These are phyloP conservation scores for Suillus americanus DNA, from an alignment of 768 basidiomycete species.

Conservation along the genomic window DNA sequence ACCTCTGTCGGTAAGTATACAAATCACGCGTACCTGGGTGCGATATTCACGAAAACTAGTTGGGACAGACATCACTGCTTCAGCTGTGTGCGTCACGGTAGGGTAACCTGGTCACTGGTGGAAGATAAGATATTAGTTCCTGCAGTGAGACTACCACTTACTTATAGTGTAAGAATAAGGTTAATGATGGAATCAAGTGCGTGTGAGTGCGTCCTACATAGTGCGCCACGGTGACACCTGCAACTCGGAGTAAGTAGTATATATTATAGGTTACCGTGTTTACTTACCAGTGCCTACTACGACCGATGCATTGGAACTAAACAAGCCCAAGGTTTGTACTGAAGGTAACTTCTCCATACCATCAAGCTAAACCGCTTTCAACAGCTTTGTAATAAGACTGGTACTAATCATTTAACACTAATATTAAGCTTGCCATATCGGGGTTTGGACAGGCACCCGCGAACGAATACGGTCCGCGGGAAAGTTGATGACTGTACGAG, in stretches of 20 bases:
- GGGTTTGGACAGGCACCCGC: no score
- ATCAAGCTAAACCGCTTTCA: no score
- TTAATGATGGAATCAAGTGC: not conserved
- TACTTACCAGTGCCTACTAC: no score
- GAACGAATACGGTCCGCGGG: no score
- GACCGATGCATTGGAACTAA: no score
- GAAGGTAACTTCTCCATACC: no score
- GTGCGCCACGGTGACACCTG: not conserved
- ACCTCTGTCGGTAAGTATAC: not conserved
- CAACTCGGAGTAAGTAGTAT: not conserved
- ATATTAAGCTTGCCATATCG: no score
- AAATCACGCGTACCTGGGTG: slow-evolving; percentile 10
- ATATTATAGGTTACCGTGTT: no score
- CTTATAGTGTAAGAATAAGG: not conserved
- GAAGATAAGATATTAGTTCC: not conserved
- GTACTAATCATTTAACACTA: no score
- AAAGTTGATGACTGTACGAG: no score
- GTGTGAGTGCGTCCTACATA: not conserved
- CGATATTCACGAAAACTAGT: slow-evolving; percentile 17
- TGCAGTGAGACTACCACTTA: not conserved
- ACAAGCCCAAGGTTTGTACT: no score
- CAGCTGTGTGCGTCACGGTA: not conserved
- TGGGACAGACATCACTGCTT: slow-evolving; percentile 15
- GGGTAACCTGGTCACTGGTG: not conserved
- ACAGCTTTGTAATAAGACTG: no score